Percentiles rank a stretch among this genome's conserved stretches.
These are phyloP conservation scores for Pythium dissimile DNA, from an alignment of 352 stramenopile species.

Conservation along the genomic window DNA sequence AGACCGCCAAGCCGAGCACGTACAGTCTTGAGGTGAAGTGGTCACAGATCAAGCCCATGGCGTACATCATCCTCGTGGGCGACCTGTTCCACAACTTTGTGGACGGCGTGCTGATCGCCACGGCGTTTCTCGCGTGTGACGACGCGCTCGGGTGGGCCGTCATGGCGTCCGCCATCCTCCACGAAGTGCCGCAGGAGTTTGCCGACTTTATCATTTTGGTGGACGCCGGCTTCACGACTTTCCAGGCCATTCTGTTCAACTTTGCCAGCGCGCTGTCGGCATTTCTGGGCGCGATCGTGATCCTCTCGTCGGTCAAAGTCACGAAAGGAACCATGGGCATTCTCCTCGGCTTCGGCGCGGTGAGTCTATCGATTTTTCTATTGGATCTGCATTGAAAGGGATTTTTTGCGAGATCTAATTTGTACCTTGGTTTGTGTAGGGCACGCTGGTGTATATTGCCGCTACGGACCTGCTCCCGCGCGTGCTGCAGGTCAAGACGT, in stretches of 20 bases:
- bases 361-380: constrained; percentile 36
- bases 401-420: not conserved
- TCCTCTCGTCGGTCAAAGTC: constrained; percentile 53
- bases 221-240: constrained; percentile 54
- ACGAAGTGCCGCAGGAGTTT: constrained; percentile 87
- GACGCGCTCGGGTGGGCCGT: constrained; percentile 51
- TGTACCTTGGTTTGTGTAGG: constrained; percentile 30
- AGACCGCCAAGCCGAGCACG: constrained; percentile 10
- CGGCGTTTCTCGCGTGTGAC: constrained; percentile 49
- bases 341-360: constrained; percentile 69
- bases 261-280: constrained; percentile 76
- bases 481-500: constrained; percentile 44
- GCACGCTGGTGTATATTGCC: constrained; percentile 66
- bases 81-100: constrained; percentile 90
- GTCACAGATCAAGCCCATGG: constrained; percentile 43
- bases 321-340: constrained; percentile 61
- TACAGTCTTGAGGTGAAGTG: constrained; percentile 36
- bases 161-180: constrained; percentile 64
- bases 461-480: constrained; percentile 57
- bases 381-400: not conserved
- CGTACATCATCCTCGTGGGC: constrained; percentile 74
- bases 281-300: constrained; percentile 63
- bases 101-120: constrained; percentile 74
- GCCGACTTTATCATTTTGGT: constrained; percentile 86
- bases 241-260: constrained; percentile 74